phyloP scores from a whole-genome alignment of 768 basidiomycete genomes.

The Tricholoma matsutake region DNA sequence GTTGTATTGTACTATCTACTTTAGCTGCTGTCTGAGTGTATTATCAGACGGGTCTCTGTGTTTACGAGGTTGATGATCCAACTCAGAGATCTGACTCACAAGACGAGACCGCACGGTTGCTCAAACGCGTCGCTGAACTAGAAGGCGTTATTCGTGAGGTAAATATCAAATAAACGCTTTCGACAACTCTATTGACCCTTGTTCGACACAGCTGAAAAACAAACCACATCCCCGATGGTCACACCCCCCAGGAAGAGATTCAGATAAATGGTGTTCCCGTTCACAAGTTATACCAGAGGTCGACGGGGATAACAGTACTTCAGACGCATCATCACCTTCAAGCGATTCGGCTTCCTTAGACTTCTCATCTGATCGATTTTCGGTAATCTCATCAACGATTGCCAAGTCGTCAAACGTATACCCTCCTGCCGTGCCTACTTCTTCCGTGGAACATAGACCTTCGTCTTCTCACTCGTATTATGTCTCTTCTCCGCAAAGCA shows the following conservation, averaged over 20 bases:
- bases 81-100: slow-evolving; percentile 49
- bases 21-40: not conserved
- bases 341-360: slow-evolving; percentile 30
- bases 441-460: slow-evolving; percentile 19
- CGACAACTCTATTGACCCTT: not conserved
- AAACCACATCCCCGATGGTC: slow-evolving; percentile 70
- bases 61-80: slow-evolving; percentile 82
- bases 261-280: slow-evolving; percentile 25
- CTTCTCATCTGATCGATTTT: not conserved
- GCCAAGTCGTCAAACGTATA: slow-evolving; percentile 16
- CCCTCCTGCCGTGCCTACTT: slow-evolving; percentile 17
- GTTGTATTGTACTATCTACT: slow-evolving; percentile 7
- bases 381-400: slow-evolving; percentile 11
- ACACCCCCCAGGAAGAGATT: slow-evolving; percentile 35
- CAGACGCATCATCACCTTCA: slow-evolving; percentile 28
- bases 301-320: slow-evolving; percentile 19
- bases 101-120: slow-evolving; percentile 64
- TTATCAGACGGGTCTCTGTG: slow-evolving; percentile 73
- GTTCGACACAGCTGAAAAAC: slow-evolving; percentile 57
- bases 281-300: slow-evolving; percentile 13
- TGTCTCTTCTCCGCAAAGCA: slow-evolving; percentile 31
- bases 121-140: slow-evolving; percentile 76
- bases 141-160: slow-evolving; percentile 85
- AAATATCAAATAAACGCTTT: slow-evolving; percentile 8
- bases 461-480: slow-evolving; percentile 28